A percentile compares a stretch with the other conserved stretches of the same genome.
Evolutionary conservation across 2,329 filamentous ascomycete species (phyloP).

Genomic region (Hysterium pulicare): DNA sequence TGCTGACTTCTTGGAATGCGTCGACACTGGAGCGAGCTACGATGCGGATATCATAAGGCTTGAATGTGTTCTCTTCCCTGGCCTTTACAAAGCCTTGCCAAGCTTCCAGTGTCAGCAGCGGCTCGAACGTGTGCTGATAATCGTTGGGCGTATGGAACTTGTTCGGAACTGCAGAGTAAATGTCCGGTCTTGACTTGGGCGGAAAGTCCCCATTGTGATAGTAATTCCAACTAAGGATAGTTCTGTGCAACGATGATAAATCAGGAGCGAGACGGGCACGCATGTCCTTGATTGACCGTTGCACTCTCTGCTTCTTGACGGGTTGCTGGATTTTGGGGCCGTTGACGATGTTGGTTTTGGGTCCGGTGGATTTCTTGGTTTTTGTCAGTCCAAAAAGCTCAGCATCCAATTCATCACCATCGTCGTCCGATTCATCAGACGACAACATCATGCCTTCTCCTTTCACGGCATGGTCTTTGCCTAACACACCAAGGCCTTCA

Average conservation of each 20-base stretch:
- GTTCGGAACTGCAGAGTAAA: slow-evolving; percentile 73
- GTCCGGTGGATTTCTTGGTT: slow-evolving; percentile 44
- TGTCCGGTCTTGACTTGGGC: slow-evolving; percentile 64
- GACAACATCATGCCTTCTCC: slow-evolving; percentile 89
- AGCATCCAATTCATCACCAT: slow-evolving; percentile 55
- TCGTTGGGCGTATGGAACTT: slow-evolving; percentile 71
- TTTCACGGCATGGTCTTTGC: slow-evolving; percentile 72
- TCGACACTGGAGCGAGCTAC: slow-evolving; percentile 87
- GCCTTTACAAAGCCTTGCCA: slow-evolving; percentile 92
- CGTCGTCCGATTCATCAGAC: slow-evolving; percentile 65
- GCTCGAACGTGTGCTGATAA: slow-evolving; percentile 88
- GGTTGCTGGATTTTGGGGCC: slow-evolving; percentile 55
- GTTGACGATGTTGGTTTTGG: slow-evolving; percentile 36
- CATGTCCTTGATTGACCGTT: slow-evolving; percentile 87
- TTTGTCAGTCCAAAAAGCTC: slow-evolving; percentile 62
- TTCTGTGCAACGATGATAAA: slow-evolving; percentile 77
- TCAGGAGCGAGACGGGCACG: slow-evolving; percentile 87
- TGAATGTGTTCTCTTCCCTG: slow-evolving; percentile 79
- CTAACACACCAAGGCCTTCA: slow-evolving; percentile 66
- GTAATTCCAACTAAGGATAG: slow-evolving; percentile 90
- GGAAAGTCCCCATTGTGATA: slow-evolving; percentile 87
- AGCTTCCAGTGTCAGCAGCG: slow-evolving; percentile 84
- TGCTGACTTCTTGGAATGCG: slow-evolving; percentile 87
- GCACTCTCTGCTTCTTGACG: slow-evolving; percentile 77
- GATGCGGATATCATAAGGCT: slow-evolving; percentile 82